Base-by-base conservation (phyloP, 805 yeast genomes). In the Dipodascopsis tothii region DNA sequence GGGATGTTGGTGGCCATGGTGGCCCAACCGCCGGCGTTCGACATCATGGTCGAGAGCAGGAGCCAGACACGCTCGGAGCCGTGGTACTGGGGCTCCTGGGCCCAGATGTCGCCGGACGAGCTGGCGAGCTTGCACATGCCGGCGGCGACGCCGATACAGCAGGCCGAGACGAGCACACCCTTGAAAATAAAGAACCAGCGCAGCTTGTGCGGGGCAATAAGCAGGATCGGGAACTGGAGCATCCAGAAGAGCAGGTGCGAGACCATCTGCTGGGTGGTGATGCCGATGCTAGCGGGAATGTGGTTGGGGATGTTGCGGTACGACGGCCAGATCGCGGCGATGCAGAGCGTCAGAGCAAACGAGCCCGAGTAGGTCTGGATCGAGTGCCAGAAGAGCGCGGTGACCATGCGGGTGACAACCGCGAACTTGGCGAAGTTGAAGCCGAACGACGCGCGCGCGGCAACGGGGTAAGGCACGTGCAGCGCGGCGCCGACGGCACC, bases 381-480 rank as follows among this genome's bases (percentile, higher is more conserved):
- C 1, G 54, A 35, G 28, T 45, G 50, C 55, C 55, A 50, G 39
- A 50, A 50, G n/a, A 48, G 37, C 14, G 54, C 55, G 11, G 52
- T 47, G 16, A 49, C 49, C 46, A 47, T 40, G 18, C 53, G 49
- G 3, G 47, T 44, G 21, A 43, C 23, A 25, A 49, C 49, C 1
- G 52, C 52, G 38, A 46, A 47, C 35, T 47, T 43, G 28, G 52
- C 45, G 27, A 46, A 47, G 23, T 44, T 25, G 43, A 40, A 49
- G 23, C 96, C 96, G 65, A 87, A 87, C 1, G 90, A 75, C 1
- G 90, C 73, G 50, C 96, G 70, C 33, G 80, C 75, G 5, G 84
- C 73, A 7, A 87, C 87, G 1, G 96, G 95, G 70, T 85, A 87
- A 0, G 94, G 76, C 41, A 85, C 70, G 58, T 87, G 95, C 56